A percentile compares a stretch with the other conserved stretches of the same genome.
Conservation (phyloP, 768 basidiomycete species). For the Phanerodontia chrysosporium region DNA sequence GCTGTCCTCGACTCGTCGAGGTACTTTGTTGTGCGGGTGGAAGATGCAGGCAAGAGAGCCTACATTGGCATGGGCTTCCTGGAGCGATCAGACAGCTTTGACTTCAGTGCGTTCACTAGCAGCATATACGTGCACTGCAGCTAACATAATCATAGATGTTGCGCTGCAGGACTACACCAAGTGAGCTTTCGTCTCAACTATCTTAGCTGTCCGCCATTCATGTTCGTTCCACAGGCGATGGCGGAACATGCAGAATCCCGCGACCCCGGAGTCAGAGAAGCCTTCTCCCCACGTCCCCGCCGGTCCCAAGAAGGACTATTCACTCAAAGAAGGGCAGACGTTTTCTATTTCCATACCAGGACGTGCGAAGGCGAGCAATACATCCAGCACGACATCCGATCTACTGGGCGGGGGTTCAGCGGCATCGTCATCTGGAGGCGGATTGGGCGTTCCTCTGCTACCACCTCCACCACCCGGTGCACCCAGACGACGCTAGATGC, state of each 20-base stretch:
- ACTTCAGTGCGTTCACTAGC: conserved; percentile 68
- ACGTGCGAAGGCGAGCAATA: conserved; percentile 41
- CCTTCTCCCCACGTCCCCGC: conserved; percentile 66
- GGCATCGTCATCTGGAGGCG: conserved; percentile 15
- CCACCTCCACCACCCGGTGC: conserved; percentile 80
- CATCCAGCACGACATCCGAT: conserved; percentile 35
- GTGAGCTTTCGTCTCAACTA: conserved; percentile 43
- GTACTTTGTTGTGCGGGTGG: conserved; percentile 90
- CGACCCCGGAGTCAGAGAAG: conserved; percentile 35
- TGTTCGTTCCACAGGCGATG: conserved; percentile 53
- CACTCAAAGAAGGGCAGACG: conserved; percentile 91
- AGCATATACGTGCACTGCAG: not conserved
- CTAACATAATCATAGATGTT: conserved; percentile 50
- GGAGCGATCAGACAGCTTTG: conserved; percentile 85
- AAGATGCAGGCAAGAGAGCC: conserved; percentile 82
- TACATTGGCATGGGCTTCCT: conserved; percentile 93
- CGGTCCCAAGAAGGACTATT: conserved; percentile 91
- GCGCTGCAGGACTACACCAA: conserved; percentile 85
- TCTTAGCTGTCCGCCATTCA: too few species aligned
- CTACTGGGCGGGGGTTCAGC: conserved; percentile 20
- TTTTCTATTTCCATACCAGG: conserved; percentile 91
- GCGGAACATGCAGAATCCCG: conserved; percentile 58
- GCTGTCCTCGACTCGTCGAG: conserved; percentile 94
- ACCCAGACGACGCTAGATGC: conserved; percentile 37
- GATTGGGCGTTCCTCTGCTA: conserved; percentile 53